Base-by-base conservation (phyloP, 345 rosid species). In the Eucalyptus microcorys region DNA sequence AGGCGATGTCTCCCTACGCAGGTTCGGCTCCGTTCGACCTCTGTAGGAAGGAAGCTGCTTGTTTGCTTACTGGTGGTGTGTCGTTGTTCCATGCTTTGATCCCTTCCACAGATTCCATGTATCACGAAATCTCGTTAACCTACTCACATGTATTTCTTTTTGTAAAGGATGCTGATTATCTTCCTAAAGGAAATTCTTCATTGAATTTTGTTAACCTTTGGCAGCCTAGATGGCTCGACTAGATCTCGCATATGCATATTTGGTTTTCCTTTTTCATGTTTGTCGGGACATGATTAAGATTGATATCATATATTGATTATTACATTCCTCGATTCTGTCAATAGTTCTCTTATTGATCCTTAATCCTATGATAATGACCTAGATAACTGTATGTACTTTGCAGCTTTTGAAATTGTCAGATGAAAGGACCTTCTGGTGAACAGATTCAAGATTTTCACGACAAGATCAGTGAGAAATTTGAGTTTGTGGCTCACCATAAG, bases 401-500 rank as follows among this genome's bases (percentile, higher is more conserved):
- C 53, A 17, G 17, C n/a, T 52, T 85, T n/a, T 30, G 49, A 52
- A 48, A 47, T 85, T 57, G n/a, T 49, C 92, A 96, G 98, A 93
- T 96, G 87, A 95, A 95, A 89, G 96, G 97, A 83, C 97, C 97
- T 87, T 52, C 88, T 8, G 93, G 95, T 86, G 94, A 94, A 49
- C 98, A 93, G 90, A 87, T 94, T 87, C 93, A 94, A n/a, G 97
- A 96, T 90, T 92, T 91, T 21, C 97, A 92, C 42, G 95, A 94
- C 89, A 96, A 92, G 92, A 93, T 89, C 84, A 96, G 96, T 76
- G 97, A 96, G 91, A 96, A 95, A 85, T 92, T 93, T 66, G 95
- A 96, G 88, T 96, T 95, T 87, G 91, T 93, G 87, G 94, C 95
- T 79, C 95, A 84, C 85, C 93, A 94, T 26, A 96, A 92, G 89